These are phyloP conservation scores for Rickenella mellea DNA, from an alignment of 768 basidiomycete species.

Conservation along the genomic window DNA sequence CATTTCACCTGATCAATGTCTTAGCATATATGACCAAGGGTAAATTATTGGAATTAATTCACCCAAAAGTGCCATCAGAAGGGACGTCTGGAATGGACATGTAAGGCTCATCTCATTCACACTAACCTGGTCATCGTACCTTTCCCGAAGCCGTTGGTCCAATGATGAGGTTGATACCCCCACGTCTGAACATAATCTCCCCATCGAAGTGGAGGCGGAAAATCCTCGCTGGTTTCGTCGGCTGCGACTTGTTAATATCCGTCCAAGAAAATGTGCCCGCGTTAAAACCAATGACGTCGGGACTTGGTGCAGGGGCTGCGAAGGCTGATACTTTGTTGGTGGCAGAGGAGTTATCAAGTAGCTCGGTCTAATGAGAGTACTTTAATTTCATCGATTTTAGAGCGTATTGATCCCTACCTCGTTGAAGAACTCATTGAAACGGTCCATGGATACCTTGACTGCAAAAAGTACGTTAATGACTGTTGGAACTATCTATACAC, in stretches of 20 bases:
- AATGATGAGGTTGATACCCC: constrained; percentile 15
- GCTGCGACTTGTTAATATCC: constrained; percentile 22
- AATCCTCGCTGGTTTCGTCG: constrained; percentile 24
- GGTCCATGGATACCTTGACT: constrained; percentile 58
- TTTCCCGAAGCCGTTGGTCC: constrained; percentile 8
- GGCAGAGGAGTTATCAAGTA: constrained; percentile 31
- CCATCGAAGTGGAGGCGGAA: constrained; percentile 43
- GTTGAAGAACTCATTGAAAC: constrained; percentile 39
- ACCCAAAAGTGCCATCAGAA: constrained; percentile 22
- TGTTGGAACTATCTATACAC: constrained; percentile 16
- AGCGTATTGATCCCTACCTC: constrained; percentile 11
- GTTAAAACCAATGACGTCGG: constrained; percentile 37
- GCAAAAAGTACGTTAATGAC: constrained; percentile 4
- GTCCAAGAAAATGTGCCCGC: constrained; percentile 53
- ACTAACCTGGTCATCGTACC: not conserved
- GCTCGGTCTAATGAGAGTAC: constrained; percentile 26
- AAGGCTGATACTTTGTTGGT: constrained; percentile 10
- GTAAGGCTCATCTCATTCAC: not conserved
- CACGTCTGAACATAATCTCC: constrained; percentile 45
- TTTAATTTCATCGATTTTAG: not conserved
- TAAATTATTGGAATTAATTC: too few relatives aligned
- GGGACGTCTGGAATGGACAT: constrained; percentile 18
- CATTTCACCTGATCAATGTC: too few relatives aligned
- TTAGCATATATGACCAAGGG: too few relatives aligned
- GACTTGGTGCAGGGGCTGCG: constrained; percentile 1